Evolutionary conservation across 768 basidiomycete species (phyloP).

Genomic region (Mycena pura): DNA sequence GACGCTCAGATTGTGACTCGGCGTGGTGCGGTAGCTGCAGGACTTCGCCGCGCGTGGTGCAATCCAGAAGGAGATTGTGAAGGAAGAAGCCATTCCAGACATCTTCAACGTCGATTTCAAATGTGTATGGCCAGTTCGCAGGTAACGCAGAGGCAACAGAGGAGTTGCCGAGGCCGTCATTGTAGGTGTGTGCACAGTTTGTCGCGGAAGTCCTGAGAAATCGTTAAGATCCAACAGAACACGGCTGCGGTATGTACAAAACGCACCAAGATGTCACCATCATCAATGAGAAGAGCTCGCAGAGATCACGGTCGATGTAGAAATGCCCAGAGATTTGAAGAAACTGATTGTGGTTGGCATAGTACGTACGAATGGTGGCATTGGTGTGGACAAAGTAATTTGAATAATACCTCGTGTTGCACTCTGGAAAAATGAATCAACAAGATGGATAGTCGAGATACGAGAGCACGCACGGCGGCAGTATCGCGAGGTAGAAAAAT

Average conservation of each 20-base stretch:
- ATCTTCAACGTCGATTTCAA: constrained; percentile 27
- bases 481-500: constrained; percentile 29
- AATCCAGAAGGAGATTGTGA: constrained; percentile 29
- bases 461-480: constrained; percentile 38
- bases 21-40: constrained; percentile 29
- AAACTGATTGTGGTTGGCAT: constrained; percentile 17
- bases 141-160: constrained; percentile 12
- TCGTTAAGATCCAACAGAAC: neutral
- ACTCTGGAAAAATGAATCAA: constrained; percentile 18
- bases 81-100: constrained; percentile 37
- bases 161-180: constrained; percentile 17
- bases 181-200: constrained; percentile 39
- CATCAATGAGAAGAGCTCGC: constrained; percentile 19
- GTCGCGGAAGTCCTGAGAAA: constrained; percentile 32
- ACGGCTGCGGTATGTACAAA: neutral
- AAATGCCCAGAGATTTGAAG: constrained; percentile 24
- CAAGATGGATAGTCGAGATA: neutral
- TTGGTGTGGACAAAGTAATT: constrained; percentile 34
- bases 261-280: constrained; percentile 14
- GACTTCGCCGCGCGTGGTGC: neutral
- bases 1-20: constrained; percentile 25
- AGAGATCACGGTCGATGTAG: constrained; percentile 1
- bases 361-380: constrained; percentile 29
- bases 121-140: constrained; percentile 8
- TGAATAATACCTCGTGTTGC: constrained; percentile 37